Base-by-base conservation (phyloP, 176 grass and related monocot species). In the Aegilops sharonensis region DNA sequence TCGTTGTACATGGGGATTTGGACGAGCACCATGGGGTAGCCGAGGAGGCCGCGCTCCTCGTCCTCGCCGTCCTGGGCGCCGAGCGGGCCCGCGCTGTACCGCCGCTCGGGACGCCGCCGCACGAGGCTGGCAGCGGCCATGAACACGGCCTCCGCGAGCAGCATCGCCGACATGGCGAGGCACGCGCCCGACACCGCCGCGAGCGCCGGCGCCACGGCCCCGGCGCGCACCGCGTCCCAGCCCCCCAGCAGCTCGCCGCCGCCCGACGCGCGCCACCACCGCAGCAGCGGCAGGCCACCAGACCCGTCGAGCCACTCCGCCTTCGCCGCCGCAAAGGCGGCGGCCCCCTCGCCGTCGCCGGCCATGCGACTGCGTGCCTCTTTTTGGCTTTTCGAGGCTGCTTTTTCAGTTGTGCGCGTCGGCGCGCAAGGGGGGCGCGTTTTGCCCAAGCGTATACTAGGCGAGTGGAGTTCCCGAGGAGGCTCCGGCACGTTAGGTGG, bases 1-100 rank as follows among this genome's bases (percentile, higher is more conserved):
- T 98, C 96, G 52, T 98, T 98, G 88, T 92, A 98, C 96, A 98
- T 98, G 84, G 96, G 96, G 77, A 98, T 98, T 89, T 98, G 96
- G 78, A 98, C 92, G 82, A 98, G 93, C 71, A 98, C 96, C 93
- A 94, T 91, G 72, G 93, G 93, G 86, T 91, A 98, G 54, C 37
- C 42, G 24, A 54, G 54, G 45, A 21, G 57, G 66, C 91, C 78
- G 40, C 59, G 81, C 57, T 87, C 91, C 72, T 70, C 80, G 39
- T 89, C 84, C 40, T 0, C 69, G 11, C 1, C 42, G 32, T 0
- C 35, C 45, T 7, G 45, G 77, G 17, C 66, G n/a, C 36, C 68
- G 34, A 95, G 84, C 40, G 86, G 90, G 47, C 85, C 86, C 50
- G 86, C 84, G 18, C 65, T 70, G 92, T 90, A 91, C 24, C 88